phyloP scores from a whole-genome alignment of 176 grass and related monocot genomes.

The Hordeum vulgare region DNA sequence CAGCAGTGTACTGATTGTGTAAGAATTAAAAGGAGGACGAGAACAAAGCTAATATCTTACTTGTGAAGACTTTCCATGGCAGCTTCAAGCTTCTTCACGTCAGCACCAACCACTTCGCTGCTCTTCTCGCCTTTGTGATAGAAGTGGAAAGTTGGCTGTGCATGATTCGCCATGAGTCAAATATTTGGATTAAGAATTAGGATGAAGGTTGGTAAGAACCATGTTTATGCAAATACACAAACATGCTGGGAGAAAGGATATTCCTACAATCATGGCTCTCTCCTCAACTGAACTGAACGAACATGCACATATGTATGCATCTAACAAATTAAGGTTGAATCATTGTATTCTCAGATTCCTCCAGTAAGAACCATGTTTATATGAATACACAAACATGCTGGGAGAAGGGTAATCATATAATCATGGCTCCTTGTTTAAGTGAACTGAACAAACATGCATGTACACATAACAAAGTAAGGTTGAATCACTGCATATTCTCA shows the following conservation, averaged over 20 bases:
- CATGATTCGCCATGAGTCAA: not conserved
- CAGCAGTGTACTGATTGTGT: not conserved
- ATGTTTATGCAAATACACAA: not conserved
- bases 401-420: not conserved
- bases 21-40: not conserved
- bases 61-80: conserved; percentile 46
- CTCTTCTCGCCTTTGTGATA: conserved; percentile 40
- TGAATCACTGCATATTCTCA: not conserved
- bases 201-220: not conserved
- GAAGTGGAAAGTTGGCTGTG: conserved; percentile 40
- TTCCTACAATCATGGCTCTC: not conserved
- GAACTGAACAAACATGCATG: not conserved
- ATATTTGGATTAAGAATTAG: not conserved
- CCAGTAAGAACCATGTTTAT: not conserved
- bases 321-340: not conserved
- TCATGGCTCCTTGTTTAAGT: not conserved
- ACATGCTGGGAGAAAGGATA: not conserved
- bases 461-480: not conserved
- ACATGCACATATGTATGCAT: not conserved
- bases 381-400: not conserved
- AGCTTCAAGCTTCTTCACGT: conserved; percentile 21
- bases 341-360: not conserved
- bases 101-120: conserved; percentile 27
- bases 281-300: not conserved
- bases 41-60: not conserved